These are phyloP conservation scores for Eucalyptus paniculata DNA, from an alignment of 345 rosid species.

Conservation along the genomic window DNA sequence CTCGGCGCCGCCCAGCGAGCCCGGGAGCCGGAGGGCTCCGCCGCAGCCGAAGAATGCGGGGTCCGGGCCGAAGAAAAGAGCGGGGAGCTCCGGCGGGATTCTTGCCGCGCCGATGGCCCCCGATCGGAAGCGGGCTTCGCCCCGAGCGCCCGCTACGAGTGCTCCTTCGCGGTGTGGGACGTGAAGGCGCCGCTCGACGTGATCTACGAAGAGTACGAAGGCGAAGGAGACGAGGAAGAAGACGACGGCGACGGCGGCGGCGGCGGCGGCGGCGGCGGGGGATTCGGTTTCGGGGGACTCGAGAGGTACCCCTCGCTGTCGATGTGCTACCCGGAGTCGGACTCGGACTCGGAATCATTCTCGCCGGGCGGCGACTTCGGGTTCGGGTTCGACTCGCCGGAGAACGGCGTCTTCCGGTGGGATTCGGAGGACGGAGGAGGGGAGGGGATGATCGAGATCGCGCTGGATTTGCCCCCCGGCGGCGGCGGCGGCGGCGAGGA, in stretches of 20 bases:
- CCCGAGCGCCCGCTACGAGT: neutral
- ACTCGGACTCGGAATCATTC: slow-evolving; percentile 33
- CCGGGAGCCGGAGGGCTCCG: neutral
- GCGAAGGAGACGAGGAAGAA: slow-evolving; percentile 23
- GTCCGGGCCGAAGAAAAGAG: neutral
- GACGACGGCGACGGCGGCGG: neutral
- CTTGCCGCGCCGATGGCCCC: neutral
- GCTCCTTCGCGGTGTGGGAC: slow-evolving; percentile 55
- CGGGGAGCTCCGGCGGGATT: neutral
- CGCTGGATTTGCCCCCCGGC: neutral
- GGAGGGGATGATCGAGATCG: slow-evolving; percentile 73
- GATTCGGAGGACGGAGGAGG: slow-evolving; percentile 52
- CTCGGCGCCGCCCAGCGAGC: neutral
- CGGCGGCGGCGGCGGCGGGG: neutral
- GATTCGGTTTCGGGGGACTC: neutral
- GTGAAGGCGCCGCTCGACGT: slow-evolving; percentile 74
- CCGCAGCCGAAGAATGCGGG: neutral
- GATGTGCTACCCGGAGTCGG: slow-evolving; percentile 17
- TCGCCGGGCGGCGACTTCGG: slow-evolving; percentile 26
- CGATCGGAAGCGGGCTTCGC: neutral
- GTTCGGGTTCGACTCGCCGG: slow-evolving; percentile 33
- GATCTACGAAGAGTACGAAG: slow-evolving; percentile 59
- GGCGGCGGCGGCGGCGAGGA: slow-evolving; percentile 29
- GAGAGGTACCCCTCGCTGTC: neutral
- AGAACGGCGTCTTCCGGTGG: slow-evolving; percentile 3